Conservation (phyloP, 2,329 filamentous ascomycete genomes). For the Aureobasidium sp. region DNA sequence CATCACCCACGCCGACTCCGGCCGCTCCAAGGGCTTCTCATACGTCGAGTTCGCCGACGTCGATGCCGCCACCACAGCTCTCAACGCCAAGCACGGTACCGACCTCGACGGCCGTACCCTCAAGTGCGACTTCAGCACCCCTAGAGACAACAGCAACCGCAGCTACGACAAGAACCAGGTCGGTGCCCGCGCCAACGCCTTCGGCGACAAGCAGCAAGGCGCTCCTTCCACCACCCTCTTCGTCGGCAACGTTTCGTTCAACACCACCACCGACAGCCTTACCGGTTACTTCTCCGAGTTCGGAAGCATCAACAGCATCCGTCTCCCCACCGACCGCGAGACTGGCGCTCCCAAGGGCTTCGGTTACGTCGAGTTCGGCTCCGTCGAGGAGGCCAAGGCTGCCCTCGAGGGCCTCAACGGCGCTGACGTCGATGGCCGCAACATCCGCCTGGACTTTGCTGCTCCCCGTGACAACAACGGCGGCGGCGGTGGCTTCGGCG, state of each 20-base stretch:
- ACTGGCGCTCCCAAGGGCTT: slow-evolving; percentile 83
- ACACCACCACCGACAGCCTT: slow-evolving; percentile 69
- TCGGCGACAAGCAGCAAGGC: slow-evolving; percentile 67
- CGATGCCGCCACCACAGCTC: slow-evolving; percentile 63
- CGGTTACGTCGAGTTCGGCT: slow-evolving; percentile 79
- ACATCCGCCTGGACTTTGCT: slow-evolving; percentile 77
- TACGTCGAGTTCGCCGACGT: slow-evolving; percentile 78
- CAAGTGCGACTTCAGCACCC: slow-evolving; percentile 72
- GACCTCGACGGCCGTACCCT: slow-evolving; percentile 68
- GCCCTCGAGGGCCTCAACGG: slow-evolving; percentile 67
- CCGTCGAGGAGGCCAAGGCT: slow-evolving; percentile 72
- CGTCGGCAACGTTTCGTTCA: slow-evolving; percentile 84
- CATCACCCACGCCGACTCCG: slow-evolving; percentile 72
- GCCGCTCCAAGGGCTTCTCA: slow-evolving; percentile 83
- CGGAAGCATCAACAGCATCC: slow-evolving; percentile 67
- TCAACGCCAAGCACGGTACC: slow-evolving; percentile 65
- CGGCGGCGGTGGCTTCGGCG: slow-evolving; percentile 36
- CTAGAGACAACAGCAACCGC: slow-evolving; percentile 38
- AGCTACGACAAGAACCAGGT: slow-evolving; percentile 46
- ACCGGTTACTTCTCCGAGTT: slow-evolving; percentile 66
- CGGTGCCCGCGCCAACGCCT: slow-evolving; percentile 56
- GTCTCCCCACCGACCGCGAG: slow-evolving; percentile 83
- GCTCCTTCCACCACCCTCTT: slow-evolving; percentile 81
- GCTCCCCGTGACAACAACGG: slow-evolving; percentile 43
- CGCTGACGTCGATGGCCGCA: slow-evolving; percentile 62